Percentiles rank a stretch among this genome's conserved stretches.
Conservation (phyloP, 805 yeast species). For the Saccharomycopsis sp. region DNA sequence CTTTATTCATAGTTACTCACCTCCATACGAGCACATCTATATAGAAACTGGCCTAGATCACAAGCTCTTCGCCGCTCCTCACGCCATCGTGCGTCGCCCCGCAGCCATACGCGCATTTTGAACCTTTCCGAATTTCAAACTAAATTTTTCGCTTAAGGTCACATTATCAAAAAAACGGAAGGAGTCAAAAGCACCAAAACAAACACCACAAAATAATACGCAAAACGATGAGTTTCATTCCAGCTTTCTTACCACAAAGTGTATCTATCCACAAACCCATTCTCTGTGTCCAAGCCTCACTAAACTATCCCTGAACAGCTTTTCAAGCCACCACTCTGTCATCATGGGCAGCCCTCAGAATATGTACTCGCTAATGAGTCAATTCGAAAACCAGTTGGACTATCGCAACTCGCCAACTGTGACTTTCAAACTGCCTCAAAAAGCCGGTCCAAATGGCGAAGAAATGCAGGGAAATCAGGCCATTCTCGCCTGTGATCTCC, state of each 20-base stretch:
- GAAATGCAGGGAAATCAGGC: not conserved
- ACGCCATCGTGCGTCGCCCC: not conserved
- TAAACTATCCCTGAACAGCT: no score
- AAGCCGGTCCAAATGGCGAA: not conserved
- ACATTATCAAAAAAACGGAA: not conserved
- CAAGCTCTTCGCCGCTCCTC: no score
- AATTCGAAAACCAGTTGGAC: not conserved
- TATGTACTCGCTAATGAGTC: not conserved
- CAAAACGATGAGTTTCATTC: not conserved
- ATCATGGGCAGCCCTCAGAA: not conserved
- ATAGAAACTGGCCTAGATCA: no score
- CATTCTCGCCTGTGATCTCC: slow-evolving; percentile 4
- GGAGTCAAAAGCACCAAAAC: not conserved
- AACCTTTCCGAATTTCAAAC: no score
- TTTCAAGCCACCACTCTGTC: not conserved
- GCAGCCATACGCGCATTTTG: not conserved
- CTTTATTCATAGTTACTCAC: no score
- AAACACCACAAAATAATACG: not conserved
- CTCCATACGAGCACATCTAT: no score
- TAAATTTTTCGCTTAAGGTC: no score
- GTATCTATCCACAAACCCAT: no score
- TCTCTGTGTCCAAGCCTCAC: no score
- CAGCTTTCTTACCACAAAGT: no score
- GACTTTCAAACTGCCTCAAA: not conserved
- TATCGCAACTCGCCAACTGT: not conserved